Evolutionary conservation across 225 moss, liverwort and hornwort species (phyloP), one percentile per base, ranked within the genome.

Genomic region (Marchantia polymorpha): DNA sequence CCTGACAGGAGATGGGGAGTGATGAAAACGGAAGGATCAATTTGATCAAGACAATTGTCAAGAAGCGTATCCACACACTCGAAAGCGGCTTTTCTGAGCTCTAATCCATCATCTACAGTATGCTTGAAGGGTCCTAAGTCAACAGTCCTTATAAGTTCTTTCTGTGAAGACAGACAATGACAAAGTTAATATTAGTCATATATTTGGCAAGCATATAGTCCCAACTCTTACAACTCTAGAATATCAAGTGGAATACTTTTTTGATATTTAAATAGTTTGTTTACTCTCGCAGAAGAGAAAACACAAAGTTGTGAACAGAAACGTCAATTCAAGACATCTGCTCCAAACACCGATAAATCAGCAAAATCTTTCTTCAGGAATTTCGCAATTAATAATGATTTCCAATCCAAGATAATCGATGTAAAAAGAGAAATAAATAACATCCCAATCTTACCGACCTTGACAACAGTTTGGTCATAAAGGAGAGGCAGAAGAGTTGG

Each of bases 61-160:
- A 99, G 91, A 77, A 99, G 93, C 23, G 99, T 99, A 83, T 99
- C 99, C 84, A 99, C 93, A 83, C 95, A 99, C 87, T 99, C 99
- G 73, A 99, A 99, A 15, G 99, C 99, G 75, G 84, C 95, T 86
- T 99, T 99, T 82, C 99, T 93, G 23, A 99, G 93, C 83, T 99
- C 99, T 84, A 99, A 85, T 26, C 99, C 99, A 83, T 99, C 99
- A 81, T 99, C 99, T 60, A 99, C 91, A 52, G 93, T 99, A 81
- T 99, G 99, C 84, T 99, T 99, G 85, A 99, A 99, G 71, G 99
- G 99, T 75, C 99, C 99, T 75, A 99, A 89, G 79, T 99, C 99
- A 81, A 99, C 99, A 47, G 93, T 99, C 82, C 99, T 91, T 69
- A 95, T 99, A 48, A 99, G 89, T 81, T 99, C 99, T 95, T 92